Base-by-base conservation (phyloP, 441 rosid species). In the Pelargonium australe region DNA sequence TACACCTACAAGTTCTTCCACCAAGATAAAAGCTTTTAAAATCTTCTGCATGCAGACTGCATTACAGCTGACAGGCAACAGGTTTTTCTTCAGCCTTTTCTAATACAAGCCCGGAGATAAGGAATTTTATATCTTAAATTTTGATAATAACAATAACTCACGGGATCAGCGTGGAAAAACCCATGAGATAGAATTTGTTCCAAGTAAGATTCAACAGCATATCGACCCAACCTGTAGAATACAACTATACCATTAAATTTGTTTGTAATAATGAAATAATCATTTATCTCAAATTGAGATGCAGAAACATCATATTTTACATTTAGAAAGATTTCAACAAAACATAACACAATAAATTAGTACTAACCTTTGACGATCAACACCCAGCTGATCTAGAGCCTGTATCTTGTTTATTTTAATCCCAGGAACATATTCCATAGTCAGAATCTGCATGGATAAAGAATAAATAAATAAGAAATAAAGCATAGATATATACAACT, bases 401-500 rank as follows among this genome's bases (percentile, higher is more conserved):
- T 89, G 79, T 79, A 84, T 86, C 74, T 86, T 92, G 85, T 92
- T 92, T 74, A 95, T 92, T 83, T 92, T 95, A 70, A 95, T 95
- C 72, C 99, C 99, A 9, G 99, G 99, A 72, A 95, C 99, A 82
- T 95, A 90, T 79, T 95, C 99, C 98, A 95, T 90, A 65, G 98
- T 89, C 79, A 95, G 79, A 77, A 92, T 77, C 98, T 95, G 66
- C 76, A 85, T 37, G 64, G 7, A 28, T 71, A 72, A 66, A 12
- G 66, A 63, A 69, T 20, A 37, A 71, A 63, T 25, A 53, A 67
- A 19, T 66, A 8, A 66, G 1, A 41, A 20, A 62, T 40, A 61
- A 55, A 34, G 44, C 34, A 44, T 11, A 55, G 63, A 53, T 67
- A 7, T 58, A 34, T 25, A 13, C 40, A 34, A 34, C 44, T 7